These are phyloP conservation scores for Fagopyrum tataricum DNA, from an alignment of 148 eudicot genomes.

Conservation along the genomic window DNA sequence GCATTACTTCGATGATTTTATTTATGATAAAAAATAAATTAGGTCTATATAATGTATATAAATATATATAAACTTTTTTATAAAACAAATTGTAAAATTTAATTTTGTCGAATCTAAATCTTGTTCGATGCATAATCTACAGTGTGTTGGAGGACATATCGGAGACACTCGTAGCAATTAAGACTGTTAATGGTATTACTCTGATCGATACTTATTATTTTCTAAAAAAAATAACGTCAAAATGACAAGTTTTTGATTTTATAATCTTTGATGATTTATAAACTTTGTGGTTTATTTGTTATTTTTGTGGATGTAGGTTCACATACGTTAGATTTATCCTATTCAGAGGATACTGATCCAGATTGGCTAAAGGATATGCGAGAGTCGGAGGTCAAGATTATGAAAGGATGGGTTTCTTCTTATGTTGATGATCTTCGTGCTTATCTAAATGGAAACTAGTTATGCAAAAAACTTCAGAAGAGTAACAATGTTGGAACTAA, in stretches of 20 bases:
- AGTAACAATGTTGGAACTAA: too few species aligned
- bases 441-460: background rate
- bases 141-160: conserved; percentile 9
- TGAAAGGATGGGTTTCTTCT: background rate
- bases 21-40: too few species aligned
- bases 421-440: conserved; percentile 3
- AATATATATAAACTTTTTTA: too few species aligned
- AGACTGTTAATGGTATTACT: background rate
- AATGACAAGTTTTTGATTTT: background rate
- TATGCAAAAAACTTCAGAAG: too few species aligned
- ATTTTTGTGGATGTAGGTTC: background rate
- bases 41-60: too few species aligned
- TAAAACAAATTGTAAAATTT: too few species aligned
- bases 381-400: background rate
- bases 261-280: too few species aligned
- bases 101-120: too few species aligned
- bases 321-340: background rate
- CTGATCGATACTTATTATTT: background rate
- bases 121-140: background rate
- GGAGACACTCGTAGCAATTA: conserved; percentile 2
- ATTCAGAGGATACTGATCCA: background rate
- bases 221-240: background rate
- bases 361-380: background rate
- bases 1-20: too few species aligned
- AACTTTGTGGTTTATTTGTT: background rate